phyloP scores from a whole-genome alignment of 2,329 filamentous ascomycete genomes.

The Trichophaea hybrida region DNA sequence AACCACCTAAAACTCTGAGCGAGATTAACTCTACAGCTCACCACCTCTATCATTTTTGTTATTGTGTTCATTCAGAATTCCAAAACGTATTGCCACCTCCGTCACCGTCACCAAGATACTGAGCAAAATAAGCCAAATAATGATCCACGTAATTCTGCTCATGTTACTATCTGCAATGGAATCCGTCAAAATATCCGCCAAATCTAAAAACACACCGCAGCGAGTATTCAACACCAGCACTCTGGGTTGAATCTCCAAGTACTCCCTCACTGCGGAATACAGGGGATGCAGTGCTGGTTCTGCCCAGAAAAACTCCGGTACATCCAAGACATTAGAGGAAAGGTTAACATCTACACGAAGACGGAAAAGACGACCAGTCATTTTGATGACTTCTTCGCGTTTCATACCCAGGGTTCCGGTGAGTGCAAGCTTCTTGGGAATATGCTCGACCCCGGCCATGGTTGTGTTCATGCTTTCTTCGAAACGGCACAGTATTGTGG shows the following conservation, averaged over 20 bases:
- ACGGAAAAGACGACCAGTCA: constrained; percentile 80
- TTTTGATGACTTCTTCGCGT: constrained; percentile 77
- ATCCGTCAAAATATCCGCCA: constrained; percentile 88
- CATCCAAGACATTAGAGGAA: constrained; percentile 89
- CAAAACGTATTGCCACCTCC: constrained; percentile 78
- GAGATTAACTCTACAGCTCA: background rate
- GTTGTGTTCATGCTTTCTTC: constrained; percentile 92
- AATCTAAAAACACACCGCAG: constrained; percentile 87
- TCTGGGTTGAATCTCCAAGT: constrained; percentile 89
- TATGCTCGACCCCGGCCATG: constrained; percentile 82
- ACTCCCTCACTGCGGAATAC: constrained; percentile 87
- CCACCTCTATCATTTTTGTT: background rate
- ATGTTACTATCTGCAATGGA: constrained; percentile 88
- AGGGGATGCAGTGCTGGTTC: constrained; percentile 90
- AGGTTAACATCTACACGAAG: constrained; percentile 94
- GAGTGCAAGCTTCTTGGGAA: constrained; percentile 74
- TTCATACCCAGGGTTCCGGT: constrained; percentile 87
- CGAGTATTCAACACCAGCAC: constrained; percentile 96
- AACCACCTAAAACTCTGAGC: background rate
- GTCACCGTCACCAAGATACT: constrained; percentile 82
- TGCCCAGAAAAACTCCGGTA: constrained; percentile 98
- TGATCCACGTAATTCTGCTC: constrained; percentile 93
- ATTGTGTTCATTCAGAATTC: constrained; percentile 41
- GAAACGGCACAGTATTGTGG: constrained; percentile 89
- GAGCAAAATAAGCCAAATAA: constrained; percentile 83